A percentile compares a stretch with the other conserved stretches of the same genome.
Evolutionary conservation across 345 rosid genomes (phyloP).

Genomic region (Eucalyptus cloeziana): DNA sequence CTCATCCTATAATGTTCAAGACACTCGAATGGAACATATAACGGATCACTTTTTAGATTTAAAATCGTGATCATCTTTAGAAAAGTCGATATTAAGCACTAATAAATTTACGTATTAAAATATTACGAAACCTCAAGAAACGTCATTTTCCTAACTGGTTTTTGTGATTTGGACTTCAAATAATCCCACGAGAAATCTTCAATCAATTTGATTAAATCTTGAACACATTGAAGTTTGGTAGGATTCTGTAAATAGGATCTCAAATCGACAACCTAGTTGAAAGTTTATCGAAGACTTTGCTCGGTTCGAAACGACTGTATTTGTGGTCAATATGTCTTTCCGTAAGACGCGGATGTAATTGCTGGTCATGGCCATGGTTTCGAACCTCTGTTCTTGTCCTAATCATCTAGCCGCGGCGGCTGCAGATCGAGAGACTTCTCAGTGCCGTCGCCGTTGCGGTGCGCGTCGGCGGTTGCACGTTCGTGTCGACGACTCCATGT

Average conservation of each 20-base stretch:
- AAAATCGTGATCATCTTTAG: accelerated
- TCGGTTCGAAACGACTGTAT: not conserved
- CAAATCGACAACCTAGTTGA: not conserved
- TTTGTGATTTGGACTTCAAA: not conserved
- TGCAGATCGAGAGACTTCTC: not conserved
- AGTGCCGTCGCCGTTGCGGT: not conserved
- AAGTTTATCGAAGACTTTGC: not conserved
- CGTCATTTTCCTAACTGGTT: not conserved
- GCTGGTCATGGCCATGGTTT: not conserved
- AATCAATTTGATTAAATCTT: not conserved
- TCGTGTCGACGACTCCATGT: not conserved
- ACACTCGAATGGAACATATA: accelerated
- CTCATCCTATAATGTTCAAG: not conserved
- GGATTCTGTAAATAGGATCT: not conserved
- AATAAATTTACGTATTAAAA: not conserved
- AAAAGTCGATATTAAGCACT: not conserved
- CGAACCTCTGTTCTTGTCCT: not conserved
- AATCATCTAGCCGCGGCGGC: not conserved
- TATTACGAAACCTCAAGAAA: not conserved
- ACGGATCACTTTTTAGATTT: not conserved
- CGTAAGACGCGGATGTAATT: not conserved
- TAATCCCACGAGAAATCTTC: not conserved
- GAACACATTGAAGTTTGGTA: not conserved
- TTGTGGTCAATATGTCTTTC: not conserved
- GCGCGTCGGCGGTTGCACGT: no score